These are phyloP conservation scores for Chamaenerion angustifolium DNA, from an alignment of 345 rosid genomes.

Conservation along the genomic window DNA sequence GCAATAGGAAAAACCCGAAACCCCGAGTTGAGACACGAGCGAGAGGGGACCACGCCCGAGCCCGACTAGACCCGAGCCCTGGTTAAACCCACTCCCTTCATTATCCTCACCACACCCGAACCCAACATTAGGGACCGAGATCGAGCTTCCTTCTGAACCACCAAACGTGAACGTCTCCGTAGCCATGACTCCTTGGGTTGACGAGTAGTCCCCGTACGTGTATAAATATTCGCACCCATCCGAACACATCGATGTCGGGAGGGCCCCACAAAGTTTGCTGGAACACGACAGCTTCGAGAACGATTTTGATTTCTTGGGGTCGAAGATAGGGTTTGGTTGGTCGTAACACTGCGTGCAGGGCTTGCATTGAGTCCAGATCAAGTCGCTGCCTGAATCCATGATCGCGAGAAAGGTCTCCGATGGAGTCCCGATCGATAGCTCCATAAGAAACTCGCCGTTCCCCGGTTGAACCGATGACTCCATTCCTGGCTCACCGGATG, in stretches of 20 bases:
- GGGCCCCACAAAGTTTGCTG: conserved; percentile 37
- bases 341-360: conserved; percentile 60
- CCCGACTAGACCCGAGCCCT: conserved; percentile 83
- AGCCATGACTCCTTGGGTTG: conserved; percentile 61
- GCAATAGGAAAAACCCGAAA: conserved; percentile 72
- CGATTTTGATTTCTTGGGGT: conserved; percentile 55
- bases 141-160: background rate
- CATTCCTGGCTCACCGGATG: conserved; percentile 10
- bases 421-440: conserved; percentile 60
- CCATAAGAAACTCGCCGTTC: conserved; percentile 72
- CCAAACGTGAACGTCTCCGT: conserved; percentile 59
- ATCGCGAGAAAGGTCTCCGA: conserved; percentile 45
- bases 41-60: conserved; percentile 77
- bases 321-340: conserved; percentile 66
- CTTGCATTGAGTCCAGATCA: conserved; percentile 94
- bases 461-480: conserved; percentile 47
- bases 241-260: conserved; percentile 34
- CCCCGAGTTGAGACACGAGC: conserved; percentile 60
- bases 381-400: conserved; percentile 80
- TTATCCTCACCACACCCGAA: conserved; percentile 84
- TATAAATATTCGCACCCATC: conserved; percentile 56
- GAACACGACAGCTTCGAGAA: conserved; percentile 49
- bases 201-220: conserved; percentile 75
- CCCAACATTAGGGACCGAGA: conserved; percentile 33
- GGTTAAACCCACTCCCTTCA: conserved; percentile 70